Conservation (phyloP, 2,329 filamentous ascomycete species). For the Thyridium curvatum region DNA sequence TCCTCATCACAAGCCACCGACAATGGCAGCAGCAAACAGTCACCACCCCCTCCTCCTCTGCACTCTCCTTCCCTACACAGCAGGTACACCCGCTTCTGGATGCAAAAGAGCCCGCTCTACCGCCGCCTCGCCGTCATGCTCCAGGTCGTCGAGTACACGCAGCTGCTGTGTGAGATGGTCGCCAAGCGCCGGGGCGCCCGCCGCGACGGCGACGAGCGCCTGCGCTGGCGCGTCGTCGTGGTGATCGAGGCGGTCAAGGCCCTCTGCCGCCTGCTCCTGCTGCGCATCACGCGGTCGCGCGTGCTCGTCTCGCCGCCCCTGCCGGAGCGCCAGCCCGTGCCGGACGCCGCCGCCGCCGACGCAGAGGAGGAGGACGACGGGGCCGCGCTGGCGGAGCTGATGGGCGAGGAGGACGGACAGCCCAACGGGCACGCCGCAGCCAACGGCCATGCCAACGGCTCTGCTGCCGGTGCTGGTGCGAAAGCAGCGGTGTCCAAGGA, state of each 20-base stretch:
- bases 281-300: slow-evolving; percentile 76
- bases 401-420: slow-evolving; percentile 45
- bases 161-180: slow-evolving; percentile 96
- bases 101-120: slow-evolving; percentile 61
- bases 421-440: slow-evolving; percentile 6
- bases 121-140: slow-evolving; percentile 73
- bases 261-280: slow-evolving; percentile 70
- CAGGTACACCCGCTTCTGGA: slow-evolving; percentile 64
- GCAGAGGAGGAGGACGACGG: slow-evolving; percentile 40
- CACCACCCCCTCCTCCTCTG: slow-evolving; percentile 56
- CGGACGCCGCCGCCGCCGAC: slow-evolving; percentile 47
- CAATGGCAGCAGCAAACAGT: not conserved
- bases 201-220: slow-evolving; percentile 60
- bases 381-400: slow-evolving; percentile 29
- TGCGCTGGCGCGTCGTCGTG: slow-evolving; percentile 82
- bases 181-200: slow-evolving; percentile 61
- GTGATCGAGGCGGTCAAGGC: slow-evolving; percentile 83
- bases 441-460: slow-evolving; percentile 10
- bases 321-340: slow-evolving; percentile 77
- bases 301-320: slow-evolving; percentile 78
- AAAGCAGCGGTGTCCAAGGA: slow-evolving; percentile 41
- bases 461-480: not conserved
- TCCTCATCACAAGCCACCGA: slow-evolving; percentile 32
- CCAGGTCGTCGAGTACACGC: slow-evolving; percentile 89
- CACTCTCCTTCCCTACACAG: slow-evolving; percentile 49